Evolutionary conservation across 495 filamentous ascomycete species (phyloP).

Genomic region (Oleoguttula mirabilis): DNA sequence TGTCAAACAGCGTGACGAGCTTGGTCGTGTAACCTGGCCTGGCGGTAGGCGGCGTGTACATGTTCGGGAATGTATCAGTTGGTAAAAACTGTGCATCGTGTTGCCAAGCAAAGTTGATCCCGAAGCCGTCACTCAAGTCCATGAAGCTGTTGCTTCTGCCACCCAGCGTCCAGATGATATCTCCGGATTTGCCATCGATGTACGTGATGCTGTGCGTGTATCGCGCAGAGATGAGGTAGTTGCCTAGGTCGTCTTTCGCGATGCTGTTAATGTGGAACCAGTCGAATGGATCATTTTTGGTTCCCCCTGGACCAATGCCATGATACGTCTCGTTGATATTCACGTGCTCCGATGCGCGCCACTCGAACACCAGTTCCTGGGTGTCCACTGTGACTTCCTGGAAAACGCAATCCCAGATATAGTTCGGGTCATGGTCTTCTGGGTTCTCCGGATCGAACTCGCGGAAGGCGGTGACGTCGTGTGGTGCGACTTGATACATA

Average conservation of each 20-base stretch:
- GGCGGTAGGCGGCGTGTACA: conserved; percentile 4
- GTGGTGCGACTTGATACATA: conserved; percentile 12
- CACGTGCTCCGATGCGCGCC: conserved; percentile 32
- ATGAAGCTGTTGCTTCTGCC: conserved; percentile 19
- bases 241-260: conserved; percentile 20
- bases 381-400: conserved; percentile 23
- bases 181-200: conserved; percentile 19
- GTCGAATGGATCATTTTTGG: conserved; percentile 17
- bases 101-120: conserved; percentile 21
- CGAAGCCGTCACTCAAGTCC: conserved; percentile 7
- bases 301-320: conserved; percentile 1
- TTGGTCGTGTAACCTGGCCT: conserved; percentile 8
- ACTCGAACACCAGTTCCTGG: conserved; percentile 27
- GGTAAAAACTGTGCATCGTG: conserved; percentile 21
- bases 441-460: background rate
- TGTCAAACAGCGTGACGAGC: conserved; percentile 23
- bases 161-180: conserved; percentile 22
- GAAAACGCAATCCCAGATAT: conserved; percentile 21
- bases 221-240: conserved; percentile 23
- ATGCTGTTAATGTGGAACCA: conserved; percentile 27
- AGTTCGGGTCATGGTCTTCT: conserved; percentile 9
- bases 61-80: conserved; percentile 3
- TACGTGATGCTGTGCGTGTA: conserved; percentile 17
- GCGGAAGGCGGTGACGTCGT: conserved; percentile 1
- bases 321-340: conserved; percentile 21